phyloP scores from a whole-genome alignment of 2,329 filamentous ascomycete genomes.

The Dactylellina parvicollis region DNA sequence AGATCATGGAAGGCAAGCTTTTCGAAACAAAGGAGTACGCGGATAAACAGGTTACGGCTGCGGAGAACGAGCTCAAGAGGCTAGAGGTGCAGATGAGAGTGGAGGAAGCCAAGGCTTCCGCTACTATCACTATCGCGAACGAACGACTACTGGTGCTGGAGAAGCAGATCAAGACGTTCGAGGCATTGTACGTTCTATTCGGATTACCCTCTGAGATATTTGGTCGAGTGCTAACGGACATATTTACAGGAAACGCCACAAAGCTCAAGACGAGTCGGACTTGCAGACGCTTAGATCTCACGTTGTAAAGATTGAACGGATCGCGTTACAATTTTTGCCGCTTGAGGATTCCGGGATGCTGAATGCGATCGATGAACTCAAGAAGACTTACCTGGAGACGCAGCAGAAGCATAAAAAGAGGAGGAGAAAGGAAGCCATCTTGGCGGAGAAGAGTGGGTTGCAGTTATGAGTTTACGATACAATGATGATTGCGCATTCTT shows the following conservation, averaged over 20 bases:
- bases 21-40: conserved; percentile 31
- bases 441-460: conserved; percentile 48
- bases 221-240: background rate
- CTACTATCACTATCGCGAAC: conserved; percentile 29
- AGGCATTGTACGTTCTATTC: conserved; percentile 34
- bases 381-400: conserved; percentile 46
- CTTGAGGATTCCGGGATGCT: conserved; percentile 52
- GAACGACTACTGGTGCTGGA: conserved; percentile 36
- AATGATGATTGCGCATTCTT: background rate
- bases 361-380: conserved; percentile 49
- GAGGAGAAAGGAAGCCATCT: conserved; percentile 45
- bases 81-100: conserved; percentile 46
- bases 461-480: conserved; percentile 24
- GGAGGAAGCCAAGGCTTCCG: conserved; percentile 45
- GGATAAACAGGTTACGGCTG: conserved; percentile 27
- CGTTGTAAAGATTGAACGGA: conserved; percentile 49
- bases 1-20: conserved; percentile 18
- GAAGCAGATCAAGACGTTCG: conserved; percentile 47
- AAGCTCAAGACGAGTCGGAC: conserved; percentile 47
- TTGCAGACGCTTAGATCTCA: conserved; percentile 39
- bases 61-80: conserved; percentile 46
- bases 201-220: background rate
- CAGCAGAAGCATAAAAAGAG: conserved; percentile 53
- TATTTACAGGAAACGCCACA: conserved; percentile 44
- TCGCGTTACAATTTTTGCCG: conserved; percentile 47